Evolutionary conservation across 495 filamentous ascomycete genomes (phyloP), one percentile per base, ranked within the genome.

Genomic region (Gamarada debralockiae): DNA sequence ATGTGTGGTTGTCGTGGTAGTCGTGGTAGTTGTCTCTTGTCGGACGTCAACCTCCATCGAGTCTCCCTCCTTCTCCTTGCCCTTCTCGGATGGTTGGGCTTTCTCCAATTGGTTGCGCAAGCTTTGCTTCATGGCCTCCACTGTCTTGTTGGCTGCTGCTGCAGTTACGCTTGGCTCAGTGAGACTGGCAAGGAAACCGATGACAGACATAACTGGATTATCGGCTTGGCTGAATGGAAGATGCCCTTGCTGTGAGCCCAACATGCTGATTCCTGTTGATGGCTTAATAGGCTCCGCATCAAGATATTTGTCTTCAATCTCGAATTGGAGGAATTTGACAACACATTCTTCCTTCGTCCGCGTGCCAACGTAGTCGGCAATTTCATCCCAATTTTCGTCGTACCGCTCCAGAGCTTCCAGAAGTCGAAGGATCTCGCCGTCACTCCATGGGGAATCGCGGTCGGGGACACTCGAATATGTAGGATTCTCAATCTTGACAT

Each of bases 331-430:
- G 75, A 98, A 98, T 65, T 96, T 92, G 61, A 96, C 73, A 22
- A 97, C 90, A 68, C 93, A 98, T 71, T 98, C 90, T 70, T 98
- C 93, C 33, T 89, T 78, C n/a, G 90, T 96, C 39, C 91, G 81
- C 2, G 89, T 91, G 27, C 87, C 87, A 23, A 98, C 93, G 60
- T 96, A 86, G 53, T 90, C 90, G 0, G 93, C 81, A 52, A 98
- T 90, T 58, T 86, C 80, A 48, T 89, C 86, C 93, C 93, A 98
- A 69, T 97, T 86, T 25, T 98, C 95, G 57, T 97, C 91, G 58
- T 86, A 92, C 57, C 84, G 76, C 73, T 98, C 93, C 48, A 98
- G 67, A 10, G 81, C 93, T 67, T 98, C 93, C 3, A 98, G 77
- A 12, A 98, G 75, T 25, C 88, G 73, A 10, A 97, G 78, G 7